These are phyloP conservation scores for Bruguiera hainesii DNA, from an alignment of 441 rosid genomes.

Conservation along the genomic window DNA sequence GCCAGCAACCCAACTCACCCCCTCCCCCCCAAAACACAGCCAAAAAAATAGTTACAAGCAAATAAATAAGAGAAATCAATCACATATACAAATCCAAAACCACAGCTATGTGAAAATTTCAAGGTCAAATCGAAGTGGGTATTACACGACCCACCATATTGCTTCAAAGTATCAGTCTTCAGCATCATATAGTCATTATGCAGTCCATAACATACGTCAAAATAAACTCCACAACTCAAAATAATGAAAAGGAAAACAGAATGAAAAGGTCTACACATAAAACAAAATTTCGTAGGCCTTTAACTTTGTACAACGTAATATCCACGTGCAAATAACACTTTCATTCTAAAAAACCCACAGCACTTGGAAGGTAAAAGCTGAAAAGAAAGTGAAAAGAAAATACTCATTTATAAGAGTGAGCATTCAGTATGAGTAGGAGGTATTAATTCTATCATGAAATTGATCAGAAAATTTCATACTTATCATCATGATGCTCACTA, in stretches of 20 bases:
- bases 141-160: no score
- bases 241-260: neutral
- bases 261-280: neutral
- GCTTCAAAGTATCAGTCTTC: no score
- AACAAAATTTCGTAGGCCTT: neutral
- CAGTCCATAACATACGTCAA: no score
- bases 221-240: neutral
- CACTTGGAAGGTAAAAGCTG: neutral
- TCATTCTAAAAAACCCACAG: neutral
- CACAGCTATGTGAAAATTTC: neutral
- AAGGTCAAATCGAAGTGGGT: no score
- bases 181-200: no score
- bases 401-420: neutral
- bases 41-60: no score
- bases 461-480: neutral
- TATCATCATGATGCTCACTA: neutral
- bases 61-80: no score
- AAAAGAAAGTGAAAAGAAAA: neutral
- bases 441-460: neutral
- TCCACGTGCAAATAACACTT: neutral
- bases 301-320: neutral
- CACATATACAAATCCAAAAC: neutral
- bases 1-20: neutral
- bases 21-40: no score
- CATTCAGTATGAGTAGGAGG: slow-evolving; percentile 10